A percentile compares a stretch with the other conserved stretches of the same genome.
Conservation (phyloP, 768 basidiomycete genomes). For the Podaxis pistillaris region DNA sequence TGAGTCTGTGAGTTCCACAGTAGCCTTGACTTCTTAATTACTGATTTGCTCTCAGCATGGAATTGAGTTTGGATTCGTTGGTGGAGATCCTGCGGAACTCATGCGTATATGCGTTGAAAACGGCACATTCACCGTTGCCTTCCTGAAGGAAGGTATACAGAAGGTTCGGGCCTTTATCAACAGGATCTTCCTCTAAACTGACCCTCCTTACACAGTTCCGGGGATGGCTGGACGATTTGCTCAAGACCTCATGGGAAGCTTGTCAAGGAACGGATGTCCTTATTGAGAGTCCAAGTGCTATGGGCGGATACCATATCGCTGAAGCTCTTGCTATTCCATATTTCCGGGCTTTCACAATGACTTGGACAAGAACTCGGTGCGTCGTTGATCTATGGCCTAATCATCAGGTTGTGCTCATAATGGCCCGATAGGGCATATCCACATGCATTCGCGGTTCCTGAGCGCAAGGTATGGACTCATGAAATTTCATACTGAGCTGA, state of each 20-base stretch:
- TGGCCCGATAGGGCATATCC: slow-evolving; percentile 73
- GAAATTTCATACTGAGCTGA: background rate
- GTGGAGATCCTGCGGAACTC: slow-evolving; percentile 95
- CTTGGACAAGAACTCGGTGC: slow-evolving; percentile 90
- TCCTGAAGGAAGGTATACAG: slow-evolving; percentile 84
- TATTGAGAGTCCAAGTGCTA: slow-evolving; percentile 94
- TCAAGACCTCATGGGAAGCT: slow-evolving; percentile 94
- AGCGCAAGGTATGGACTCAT: slow-evolving; percentile 66
- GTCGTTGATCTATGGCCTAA: slow-evolving; percentile 3
- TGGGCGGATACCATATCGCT: slow-evolving; percentile 96
- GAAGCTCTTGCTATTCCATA: slow-evolving; percentile 93
- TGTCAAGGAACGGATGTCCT: slow-evolving; percentile 94
- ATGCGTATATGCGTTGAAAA: slow-evolving; percentile 99
- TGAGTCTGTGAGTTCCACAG: slow-evolving; percentile 65
- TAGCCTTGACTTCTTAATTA: slow-evolving; percentile 5
- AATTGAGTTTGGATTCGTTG: slow-evolving; percentile 93
- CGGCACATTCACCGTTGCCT: slow-evolving; percentile 94
- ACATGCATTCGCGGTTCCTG: slow-evolving; percentile 97
- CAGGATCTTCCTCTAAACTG: slow-evolving; percentile 1
- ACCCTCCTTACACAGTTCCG: slow-evolving; percentile 64
- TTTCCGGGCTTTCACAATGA: slow-evolving; percentile 96
- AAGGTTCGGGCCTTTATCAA: slow-evolving; percentile 53
- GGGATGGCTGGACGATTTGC: slow-evolving; percentile 95
- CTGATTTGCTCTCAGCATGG: slow-evolving; percentile 60
- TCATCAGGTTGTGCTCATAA: slow-evolving; percentile 8